Evolutionary conservation across 2,329 filamentous ascomycete genomes (phyloP).

Genomic region (Neonectria magnoliae): DNA sequence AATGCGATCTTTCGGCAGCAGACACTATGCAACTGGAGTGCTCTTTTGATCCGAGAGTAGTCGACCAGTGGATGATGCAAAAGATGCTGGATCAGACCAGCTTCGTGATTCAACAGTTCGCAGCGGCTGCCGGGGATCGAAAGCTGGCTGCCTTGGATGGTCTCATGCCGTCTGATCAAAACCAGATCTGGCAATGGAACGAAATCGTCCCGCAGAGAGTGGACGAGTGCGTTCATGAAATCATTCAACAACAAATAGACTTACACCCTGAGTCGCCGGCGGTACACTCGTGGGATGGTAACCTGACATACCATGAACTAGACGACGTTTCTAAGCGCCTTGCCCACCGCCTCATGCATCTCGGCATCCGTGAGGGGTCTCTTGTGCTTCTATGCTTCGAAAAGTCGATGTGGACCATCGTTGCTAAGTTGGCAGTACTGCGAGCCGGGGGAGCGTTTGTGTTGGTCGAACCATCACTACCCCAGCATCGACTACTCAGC

Average conservation of each 20-base stretch:
- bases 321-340: not conserved
- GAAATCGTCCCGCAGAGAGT: conserved; percentile 12
- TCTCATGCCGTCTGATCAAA: not conserved
- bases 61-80: conserved; percentile 12
- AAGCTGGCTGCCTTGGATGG: not conserved
- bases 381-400: not conserved
- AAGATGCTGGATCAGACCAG: conserved; percentile 6
- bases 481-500: not conserved
- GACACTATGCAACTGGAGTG: not conserved
- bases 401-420: conserved; percentile 5
- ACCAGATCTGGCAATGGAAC: conserved; percentile 34
- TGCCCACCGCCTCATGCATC: not conserved
- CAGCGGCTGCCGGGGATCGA: not conserved
- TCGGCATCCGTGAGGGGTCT: not conserved
- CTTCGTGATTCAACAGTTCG: conserved; percentile 15
- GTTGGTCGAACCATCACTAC: not conserved
- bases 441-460: conserved; percentile 1
- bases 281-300: conserved; percentile 36
- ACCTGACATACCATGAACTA: not conserved
- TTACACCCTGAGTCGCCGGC: conserved; percentile 38
- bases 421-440: not conserved
- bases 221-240: conserved; percentile 32
- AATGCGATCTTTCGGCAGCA: not conserved
- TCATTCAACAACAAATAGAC: conserved; percentile 26
- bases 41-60: conserved; percentile 14